Percentiles rank a stretch among this genome's conserved stretches.
Conservation (phyloP, 805 yeast genomes). For the Saccharomyces mikatae region DNA sequence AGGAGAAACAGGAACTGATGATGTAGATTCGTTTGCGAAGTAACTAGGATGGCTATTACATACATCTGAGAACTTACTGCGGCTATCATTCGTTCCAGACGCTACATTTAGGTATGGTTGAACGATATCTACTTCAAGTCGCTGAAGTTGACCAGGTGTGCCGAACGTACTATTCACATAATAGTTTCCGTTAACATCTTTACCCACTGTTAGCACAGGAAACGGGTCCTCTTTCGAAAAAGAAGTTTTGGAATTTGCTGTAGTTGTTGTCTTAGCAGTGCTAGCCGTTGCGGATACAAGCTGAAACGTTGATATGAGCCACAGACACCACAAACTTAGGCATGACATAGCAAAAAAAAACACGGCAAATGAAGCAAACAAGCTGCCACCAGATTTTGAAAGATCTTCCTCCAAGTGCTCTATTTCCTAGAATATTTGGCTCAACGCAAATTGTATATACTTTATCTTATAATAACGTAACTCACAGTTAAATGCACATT, state of each 20-base stretch:
- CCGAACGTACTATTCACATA: constrained; percentile 31
- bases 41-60: constrained; percentile 12
- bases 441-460: neutral
- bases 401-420: neutral
- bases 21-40: constrained; percentile 12
- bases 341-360: neutral
- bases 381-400: neutral
- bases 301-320: neutral
- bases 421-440: neutral
- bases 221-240: neutral
- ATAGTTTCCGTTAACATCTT: constrained; percentile 19
- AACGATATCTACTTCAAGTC: constrained; percentile 31
- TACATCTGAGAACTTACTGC: constrained; percentile 3
- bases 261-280: neutral
- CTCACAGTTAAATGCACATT: neutral
- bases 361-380: neutral
- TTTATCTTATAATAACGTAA: neutral
- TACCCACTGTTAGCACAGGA: constrained; percentile 23
- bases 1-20: constrained; percentile 7
- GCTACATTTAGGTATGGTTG: constrained; percentile 35
- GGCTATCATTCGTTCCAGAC: constrained; percentile 9
- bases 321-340: neutral
- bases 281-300: neutral
- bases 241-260: neutral
- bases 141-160: constrained; percentile 23